These are phyloP conservation scores for Ceriops tagal DNA, from an alignment of 345 rosid genomes.

Conservation along the genomic window DNA sequence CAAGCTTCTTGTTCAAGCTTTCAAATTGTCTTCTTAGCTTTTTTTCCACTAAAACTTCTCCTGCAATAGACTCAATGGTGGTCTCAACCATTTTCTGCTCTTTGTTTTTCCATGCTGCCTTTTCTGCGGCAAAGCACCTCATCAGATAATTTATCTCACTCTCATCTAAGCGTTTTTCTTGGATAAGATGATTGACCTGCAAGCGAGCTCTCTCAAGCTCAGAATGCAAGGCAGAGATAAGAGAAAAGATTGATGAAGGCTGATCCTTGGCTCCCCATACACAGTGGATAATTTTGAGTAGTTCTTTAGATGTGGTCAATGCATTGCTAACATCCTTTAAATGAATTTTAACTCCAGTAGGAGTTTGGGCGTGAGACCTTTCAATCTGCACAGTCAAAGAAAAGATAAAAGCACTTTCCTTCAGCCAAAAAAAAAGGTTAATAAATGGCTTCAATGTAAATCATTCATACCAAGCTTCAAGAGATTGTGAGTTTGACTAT, in stretches of 20 bases:
- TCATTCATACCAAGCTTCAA: too few species aligned
- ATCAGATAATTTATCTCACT: slow-evolving; percentile 69
- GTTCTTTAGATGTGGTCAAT: slow-evolving; percentile 89
- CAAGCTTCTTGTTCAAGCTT: slow-evolving; percentile 92
- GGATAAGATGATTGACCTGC: slow-evolving; percentile 81
- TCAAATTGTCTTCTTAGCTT: slow-evolving; percentile 79
- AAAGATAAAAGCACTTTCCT: slow-evolving; percentile 4
- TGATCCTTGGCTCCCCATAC: slow-evolving; percentile 90
- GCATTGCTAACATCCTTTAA: slow-evolving; percentile 90
- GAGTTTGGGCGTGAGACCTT: slow-evolving; percentile 78
- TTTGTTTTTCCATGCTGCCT: slow-evolving; percentile 82
- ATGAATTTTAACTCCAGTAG: slow-evolving; percentile 64
- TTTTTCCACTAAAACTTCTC: slow-evolving; percentile 86
- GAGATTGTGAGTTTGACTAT: too few species aligned
- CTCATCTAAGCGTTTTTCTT: slow-evolving; percentile 73
- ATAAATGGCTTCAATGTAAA: too few species aligned
- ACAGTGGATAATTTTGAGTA: slow-evolving; percentile 81
- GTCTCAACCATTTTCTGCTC: slow-evolving; percentile 88
- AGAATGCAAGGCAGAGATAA: slow-evolving; percentile 89
- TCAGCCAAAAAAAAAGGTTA: neutral
- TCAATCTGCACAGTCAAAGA: slow-evolving; percentile 54
- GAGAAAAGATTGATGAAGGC: slow-evolving; percentile 88
- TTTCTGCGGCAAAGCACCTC: slow-evolving; percentile 93
- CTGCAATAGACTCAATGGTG: slow-evolving; percentile 85
- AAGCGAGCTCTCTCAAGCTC: slow-evolving; percentile 95